phyloP scores from a whole-genome alignment of 768 basidiomycete species.

The Russula abietina region DNA sequence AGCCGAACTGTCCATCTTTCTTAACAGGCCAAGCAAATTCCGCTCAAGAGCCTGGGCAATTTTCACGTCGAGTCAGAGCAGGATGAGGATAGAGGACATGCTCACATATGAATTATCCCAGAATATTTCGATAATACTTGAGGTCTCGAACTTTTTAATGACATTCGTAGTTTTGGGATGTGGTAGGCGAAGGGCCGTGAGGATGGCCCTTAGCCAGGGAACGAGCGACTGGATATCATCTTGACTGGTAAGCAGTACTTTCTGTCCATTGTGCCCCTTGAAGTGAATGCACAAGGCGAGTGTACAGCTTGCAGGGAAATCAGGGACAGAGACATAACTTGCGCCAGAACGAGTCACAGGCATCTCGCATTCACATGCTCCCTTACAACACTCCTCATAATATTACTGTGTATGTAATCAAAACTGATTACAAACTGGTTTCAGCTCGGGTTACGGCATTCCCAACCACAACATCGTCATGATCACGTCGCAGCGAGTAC shows the following conservation, averaged over 20 bases:
- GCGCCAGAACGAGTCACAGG: no score
- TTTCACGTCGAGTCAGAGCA: neutral
- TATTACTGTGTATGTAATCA: neutral
- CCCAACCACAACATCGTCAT: neutral
- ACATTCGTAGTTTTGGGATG: conserved; percentile 13
- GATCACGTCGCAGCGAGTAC: neutral
- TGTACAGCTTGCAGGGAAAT: no score
- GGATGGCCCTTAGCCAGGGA: conserved; percentile 11
- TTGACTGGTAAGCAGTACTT: neutral
- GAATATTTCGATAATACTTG: conserved; percentile 10
- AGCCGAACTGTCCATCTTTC: neutral
- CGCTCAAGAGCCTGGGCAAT: neutral
- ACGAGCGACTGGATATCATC: neutral
- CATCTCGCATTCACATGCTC: neutral
- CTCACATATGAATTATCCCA: conserved; percentile 12
- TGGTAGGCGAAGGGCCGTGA: conserved; percentile 7
- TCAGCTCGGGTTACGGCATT: no score
- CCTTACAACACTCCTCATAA: neutral
- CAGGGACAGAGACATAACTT: no score
- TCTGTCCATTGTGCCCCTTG: neutral
- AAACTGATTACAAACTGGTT: no score
- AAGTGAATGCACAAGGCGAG: conserved; percentile 16
- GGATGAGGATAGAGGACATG: neutral
- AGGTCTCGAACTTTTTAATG: neutral
- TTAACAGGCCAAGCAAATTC: neutral